Base-by-base conservation (phyloP, 1,284 basidiomycete genomes). In the Pseudozyma hubeiensis region DNA sequence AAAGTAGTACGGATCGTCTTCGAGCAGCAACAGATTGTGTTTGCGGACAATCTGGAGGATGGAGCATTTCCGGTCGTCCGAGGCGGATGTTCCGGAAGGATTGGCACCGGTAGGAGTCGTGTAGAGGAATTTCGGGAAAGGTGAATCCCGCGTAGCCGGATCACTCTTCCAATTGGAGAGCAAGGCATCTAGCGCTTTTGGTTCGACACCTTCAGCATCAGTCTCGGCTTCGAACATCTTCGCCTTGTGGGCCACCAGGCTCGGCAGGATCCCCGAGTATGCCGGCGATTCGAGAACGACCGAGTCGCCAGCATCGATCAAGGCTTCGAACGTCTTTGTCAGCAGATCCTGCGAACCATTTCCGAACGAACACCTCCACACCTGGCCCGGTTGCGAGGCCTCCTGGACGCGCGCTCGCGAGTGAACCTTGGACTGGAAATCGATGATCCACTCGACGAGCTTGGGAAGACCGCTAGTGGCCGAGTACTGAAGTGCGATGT, bases 331-430 rank as follows among this genome's bases (percentile, higher is more conserved):
- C 4, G 87, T 86, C 68, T 96, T 96, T 85, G 88, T 91, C 60
- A 97, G 88, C 55, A 95, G 84, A 86, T 97, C 94, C 85, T 96
- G 93, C 53, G 91, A 92, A 7, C 94, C 95, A 44, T 88, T 88
- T 0, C 94, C 94, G 16, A 96, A 86, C 51, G 89, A 90, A 7
- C 65, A 95, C 81, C 54, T 34, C 66, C 64, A 77, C 31, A 43
- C 63, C 50, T 53, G 61, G 17, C 41, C 71, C 14, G 53, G 50
- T 75, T 93, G 92, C 47, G 30, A 39, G 10, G 33, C 52, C 0
- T 52, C 24, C 17, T 45, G 51, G 0, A 61, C 50, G 2, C 35
- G 45, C 5, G 44, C 35, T 16, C 88, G 87, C 1, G 82, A 79
- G 73, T 89, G 88, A 82, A 94, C 92, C 48, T 93, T 85, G 4